A percentile compares a stretch with the other conserved stretches of the same genome.
These are phyloP conservation scores for Balakata baccata DNA, from an alignment of 345 rosid species.

Conservation along the genomic window DNA sequence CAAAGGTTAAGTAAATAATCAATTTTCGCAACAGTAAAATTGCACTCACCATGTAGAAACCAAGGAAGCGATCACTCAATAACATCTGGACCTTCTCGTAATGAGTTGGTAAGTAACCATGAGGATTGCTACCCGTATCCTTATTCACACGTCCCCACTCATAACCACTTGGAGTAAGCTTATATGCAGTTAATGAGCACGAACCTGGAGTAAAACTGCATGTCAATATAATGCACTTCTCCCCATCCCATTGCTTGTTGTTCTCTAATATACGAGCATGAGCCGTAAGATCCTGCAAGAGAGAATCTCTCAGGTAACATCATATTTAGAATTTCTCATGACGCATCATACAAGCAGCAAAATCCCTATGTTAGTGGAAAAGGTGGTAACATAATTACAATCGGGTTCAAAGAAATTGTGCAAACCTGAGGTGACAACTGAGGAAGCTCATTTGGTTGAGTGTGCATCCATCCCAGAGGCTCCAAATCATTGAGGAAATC, in stretches of 20 bases:
- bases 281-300: constrained; percentile 66
- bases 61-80: constrained; percentile 87
- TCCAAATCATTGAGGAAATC: constrained; percentile 86
- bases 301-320: neutral
- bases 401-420: neutral
- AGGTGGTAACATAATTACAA: too few relatives aligned
- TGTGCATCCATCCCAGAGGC: constrained; percentile 99
- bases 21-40: neutral
- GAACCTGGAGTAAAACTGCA: constrained; percentile 99
- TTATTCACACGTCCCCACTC: constrained; percentile 98
- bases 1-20: neutral
- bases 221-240: constrained; percentile 88
- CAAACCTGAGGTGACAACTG: constrained; percentile 90
- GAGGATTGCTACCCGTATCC: constrained; percentile 93
- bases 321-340: neutral
- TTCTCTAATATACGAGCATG: constrained; percentile 88
- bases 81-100: constrained; percentile 99
- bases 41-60: constrained; percentile 89
- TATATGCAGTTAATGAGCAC: constrained; percentile 89
- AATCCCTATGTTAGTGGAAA: too few relatives aligned
- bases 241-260: constrained; percentile 99
- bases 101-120: constrained; percentile 92
- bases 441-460: constrained; percentile 98
- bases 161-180: constrained; percentile 88
- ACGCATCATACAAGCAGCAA: too few relatives aligned